A percentile compares a stretch with the other conserved stretches of the same genome.
phyloP scores from a whole-genome alignment of 805 yeast genomes.

The Candida ipomoeae region DNA sequence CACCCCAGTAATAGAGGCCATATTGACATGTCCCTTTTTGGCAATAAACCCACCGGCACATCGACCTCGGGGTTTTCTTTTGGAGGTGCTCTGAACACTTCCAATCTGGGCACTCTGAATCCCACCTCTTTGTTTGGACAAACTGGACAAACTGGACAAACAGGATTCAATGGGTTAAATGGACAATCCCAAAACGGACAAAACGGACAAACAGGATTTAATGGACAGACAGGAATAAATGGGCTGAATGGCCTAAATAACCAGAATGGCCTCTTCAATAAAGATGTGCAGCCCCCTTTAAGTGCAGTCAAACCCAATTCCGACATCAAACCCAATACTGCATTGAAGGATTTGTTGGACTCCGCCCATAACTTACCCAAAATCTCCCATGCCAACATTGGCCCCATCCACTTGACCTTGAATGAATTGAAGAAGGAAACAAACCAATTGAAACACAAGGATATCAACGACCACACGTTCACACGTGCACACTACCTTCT shows the following conservation, averaged over 20 bases:
- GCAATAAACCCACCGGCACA: conserved; percentile 6
- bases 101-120: too few species aligned
- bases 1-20: too few species aligned
- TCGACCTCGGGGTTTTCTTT: conserved; percentile 11
- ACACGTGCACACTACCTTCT: conserved; percentile 83
- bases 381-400: conserved; percentile 56
- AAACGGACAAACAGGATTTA: too few species aligned
- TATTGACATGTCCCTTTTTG: conserved; percentile 12
- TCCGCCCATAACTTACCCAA: conserved; percentile 73
- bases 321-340: conserved; percentile 2
- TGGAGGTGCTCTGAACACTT: not conserved
- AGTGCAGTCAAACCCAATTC: not conserved
- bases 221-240: too few species aligned
- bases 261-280: not conserved
- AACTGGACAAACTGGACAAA: not conserved
- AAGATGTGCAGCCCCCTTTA: not conserved
- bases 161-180: too few species aligned
- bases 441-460: conserved; percentile 46
- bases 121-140: not conserved
- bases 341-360: conserved; percentile 69
- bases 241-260: too few species aligned
- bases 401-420: conserved; percentile 75
- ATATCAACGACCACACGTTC: conserved; percentile 29
- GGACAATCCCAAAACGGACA: not conserved
- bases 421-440: conserved; percentile 73